phyloP scores from a whole-genome alignment of 2,329 filamentous ascomycete genomes.

The Diplodia intermedia region DNA sequence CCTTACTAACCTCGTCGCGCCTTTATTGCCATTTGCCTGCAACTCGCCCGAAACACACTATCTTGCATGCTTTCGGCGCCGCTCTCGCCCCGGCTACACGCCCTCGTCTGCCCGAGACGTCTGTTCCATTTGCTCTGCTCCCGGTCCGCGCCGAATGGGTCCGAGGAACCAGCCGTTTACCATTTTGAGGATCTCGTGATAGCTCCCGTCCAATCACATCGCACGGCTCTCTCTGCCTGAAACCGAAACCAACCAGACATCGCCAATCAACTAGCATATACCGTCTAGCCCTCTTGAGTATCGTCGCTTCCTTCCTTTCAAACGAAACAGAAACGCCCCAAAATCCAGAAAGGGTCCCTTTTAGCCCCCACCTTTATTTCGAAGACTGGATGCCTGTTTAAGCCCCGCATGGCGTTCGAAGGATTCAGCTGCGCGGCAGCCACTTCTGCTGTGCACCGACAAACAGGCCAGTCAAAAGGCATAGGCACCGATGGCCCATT shows the following conservation, averaged over 20 bases:
- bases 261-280: neutral
- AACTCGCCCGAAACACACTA: neutral
- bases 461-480: neutral
- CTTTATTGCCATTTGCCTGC: slow-evolving; percentile 17
- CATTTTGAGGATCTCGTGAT: slow-evolving; percentile 16
- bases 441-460: slow-evolving; percentile 9
- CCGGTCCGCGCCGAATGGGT: neutral
- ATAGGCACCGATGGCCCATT: neutral
- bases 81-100: neutral
- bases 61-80: neutral
- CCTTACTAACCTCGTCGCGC: neutral
- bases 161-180: neutral
- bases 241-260: neutral
- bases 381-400: neutral
- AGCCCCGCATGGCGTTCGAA: slow-evolving; percentile 7
- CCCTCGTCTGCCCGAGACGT: neutral
- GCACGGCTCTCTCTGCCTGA: neutral
- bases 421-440: slow-evolving; percentile 17
- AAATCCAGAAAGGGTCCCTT: neutral
- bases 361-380: slow-evolving; percentile 9
- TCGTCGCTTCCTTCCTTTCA: neutral
- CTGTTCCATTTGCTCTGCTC: neutral
- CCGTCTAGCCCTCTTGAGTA: neutral
- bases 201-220: slow-evolving; percentile 3
- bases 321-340: too few relatives aligned